Conservation (phyloP, 164 flowering plant genomes). For the Santalum album region DNA sequence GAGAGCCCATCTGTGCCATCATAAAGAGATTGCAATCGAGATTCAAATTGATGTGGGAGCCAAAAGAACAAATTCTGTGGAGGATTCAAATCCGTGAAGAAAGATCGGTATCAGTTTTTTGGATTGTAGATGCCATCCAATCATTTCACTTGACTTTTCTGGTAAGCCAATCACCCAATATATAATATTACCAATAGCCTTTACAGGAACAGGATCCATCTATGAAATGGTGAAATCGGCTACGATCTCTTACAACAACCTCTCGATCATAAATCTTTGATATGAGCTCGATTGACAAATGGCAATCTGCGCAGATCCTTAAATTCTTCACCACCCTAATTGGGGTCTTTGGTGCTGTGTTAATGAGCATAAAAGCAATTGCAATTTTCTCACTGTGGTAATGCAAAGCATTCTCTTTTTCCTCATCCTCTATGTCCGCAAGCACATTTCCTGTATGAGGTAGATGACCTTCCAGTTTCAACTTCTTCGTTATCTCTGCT, state of each 20-base stretch:
- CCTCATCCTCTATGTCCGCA: constrained; percentile 6
- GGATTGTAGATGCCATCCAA: too few relatives aligned
- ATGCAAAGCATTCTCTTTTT: constrained; percentile 4
- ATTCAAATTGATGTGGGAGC: too few relatives aligned
- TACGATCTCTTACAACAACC: constrained; percentile 1
- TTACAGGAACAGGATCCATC: constrained; percentile 4
- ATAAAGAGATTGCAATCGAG: too few relatives aligned
- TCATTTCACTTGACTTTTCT: too few relatives aligned
- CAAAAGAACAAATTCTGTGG: too few relatives aligned
- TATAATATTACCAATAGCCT: not conserved
- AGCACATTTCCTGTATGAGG: constrained; percentile 1
- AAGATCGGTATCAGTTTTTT: too few relatives aligned
- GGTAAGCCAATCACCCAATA: too few relatives aligned
- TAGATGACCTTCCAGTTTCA: not conserved
- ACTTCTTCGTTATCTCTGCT: not conserved
- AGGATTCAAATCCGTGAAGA: too few relatives aligned
- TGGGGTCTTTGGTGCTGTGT: not conserved
- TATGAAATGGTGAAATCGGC: constrained; percentile 6
- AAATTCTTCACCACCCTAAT: constrained; percentile 3
- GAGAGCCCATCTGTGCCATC: too few relatives aligned
- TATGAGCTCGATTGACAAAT: not conserved
- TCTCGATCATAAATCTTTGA: not conserved
- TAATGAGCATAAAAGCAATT: constrained; percentile 3
- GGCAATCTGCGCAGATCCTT: constrained; percentile 6
- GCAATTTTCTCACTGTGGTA: constrained; percentile 6